Conservation (phyloP, 2,329 filamentous ascomycete species). For the Fusarium anguioides region DNA sequence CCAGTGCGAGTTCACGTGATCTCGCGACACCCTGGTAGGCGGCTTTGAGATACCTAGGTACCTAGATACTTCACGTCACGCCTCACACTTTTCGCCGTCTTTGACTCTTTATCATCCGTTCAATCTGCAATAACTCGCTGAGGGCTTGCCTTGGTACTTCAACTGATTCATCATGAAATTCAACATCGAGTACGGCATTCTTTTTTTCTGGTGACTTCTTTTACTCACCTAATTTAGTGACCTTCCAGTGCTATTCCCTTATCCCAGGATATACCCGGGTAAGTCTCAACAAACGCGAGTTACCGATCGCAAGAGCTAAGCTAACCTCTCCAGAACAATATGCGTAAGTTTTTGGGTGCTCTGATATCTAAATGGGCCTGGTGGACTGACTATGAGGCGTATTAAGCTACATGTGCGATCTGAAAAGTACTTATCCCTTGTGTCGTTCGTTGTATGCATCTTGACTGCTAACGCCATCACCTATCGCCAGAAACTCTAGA, state of each 20-base stretch:
- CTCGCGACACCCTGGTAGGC: slow-evolving; percentile 47
- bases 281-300: slow-evolving; percentile 32
- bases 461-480: slow-evolving; percentile 4
- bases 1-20: slow-evolving; percentile 44
- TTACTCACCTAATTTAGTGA: slow-evolving; percentile 56
- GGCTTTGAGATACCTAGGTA: slow-evolving; percentile 29
- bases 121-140: slow-evolving; percentile 16
- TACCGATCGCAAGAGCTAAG: not conserved
- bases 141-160: slow-evolving; percentile 30
- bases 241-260: slow-evolving; percentile 67
- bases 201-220: not conserved
- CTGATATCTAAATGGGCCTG: not conserved
- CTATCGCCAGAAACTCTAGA: slow-evolving; percentile 76
- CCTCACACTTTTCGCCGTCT: slow-evolving; percentile 32
- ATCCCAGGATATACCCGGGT: slow-evolving; percentile 69
- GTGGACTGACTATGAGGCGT: slow-evolving; percentile 8
- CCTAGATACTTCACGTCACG: slow-evolving; percentile 38
- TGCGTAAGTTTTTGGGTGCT: slow-evolving; percentile 54
- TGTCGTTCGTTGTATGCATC: not conserved
- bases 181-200: slow-evolving; percentile 59
- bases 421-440: slow-evolving; percentile 58
- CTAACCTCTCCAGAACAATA: slow-evolving; percentile 60
- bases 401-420: slow-evolving; percentile 66
- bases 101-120: slow-evolving; percentile 13
- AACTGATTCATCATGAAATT: slow-evolving; percentile 60